Base-by-base conservation (phyloP, 805 yeast genomes). In the Wickerhamiella allomyrinae region DNA sequence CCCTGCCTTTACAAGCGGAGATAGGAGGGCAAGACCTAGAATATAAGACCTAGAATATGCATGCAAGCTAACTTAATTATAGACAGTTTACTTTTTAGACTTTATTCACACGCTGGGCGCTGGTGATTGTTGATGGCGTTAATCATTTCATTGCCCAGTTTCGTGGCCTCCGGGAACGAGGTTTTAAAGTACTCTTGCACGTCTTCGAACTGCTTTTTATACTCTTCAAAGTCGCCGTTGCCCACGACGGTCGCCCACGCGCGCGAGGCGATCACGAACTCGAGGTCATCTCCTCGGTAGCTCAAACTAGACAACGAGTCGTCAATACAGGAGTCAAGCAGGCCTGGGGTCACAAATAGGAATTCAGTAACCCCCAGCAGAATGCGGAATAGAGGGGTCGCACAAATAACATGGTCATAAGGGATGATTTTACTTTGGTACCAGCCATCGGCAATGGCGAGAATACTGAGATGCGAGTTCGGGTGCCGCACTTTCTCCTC, bases 401-500 rank as follows among this genome's bases (percentile, higher is more conserved):
- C 83, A 57, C 97, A 89, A 45, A 89, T 87, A 63, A 89, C 87
- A 61, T 91, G 98, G 58, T 89, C 95, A 56, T 91, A 89, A 4
- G 98, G 98, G 27, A 81, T 79, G 34, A 91, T 85, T 1, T 79
- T 80, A 34, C 84, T 62, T 48, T 77, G 77, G 54, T 71, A 74
- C 98, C 98, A 91, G 55, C 91, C 78, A 60, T 91, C 97, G 2
- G 84, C 97, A 37, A 91, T 86, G 1, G 94, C 93, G 43, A 91
- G 62, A 29, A 91, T 62, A 1, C 95, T 81, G 39, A 91, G 65
- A 59, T 91, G 98, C 3, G 95, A 83, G 58, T 91, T 91, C 36
- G 93, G 93, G 34, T 46, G 43, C 43, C 49, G 54, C 20, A 40
- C 76, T 70, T 46, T 70, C 60, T 23, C 77, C 13, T 65, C 66